Conservation (phyloP, 345 rosid genomes). For the Hibiscus tridactylites region DNA sequence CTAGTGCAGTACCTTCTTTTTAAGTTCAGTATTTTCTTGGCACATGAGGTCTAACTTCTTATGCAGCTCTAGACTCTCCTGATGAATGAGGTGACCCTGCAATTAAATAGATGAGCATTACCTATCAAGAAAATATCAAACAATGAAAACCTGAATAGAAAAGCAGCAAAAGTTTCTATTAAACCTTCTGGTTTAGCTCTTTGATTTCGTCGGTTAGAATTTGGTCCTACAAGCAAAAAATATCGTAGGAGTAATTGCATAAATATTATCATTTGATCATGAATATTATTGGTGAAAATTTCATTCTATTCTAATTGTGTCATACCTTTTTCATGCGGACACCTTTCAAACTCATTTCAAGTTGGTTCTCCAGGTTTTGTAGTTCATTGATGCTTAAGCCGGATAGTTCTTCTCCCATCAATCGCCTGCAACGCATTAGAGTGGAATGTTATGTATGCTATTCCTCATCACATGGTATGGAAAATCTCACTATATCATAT, state of each 20-base stretch:
- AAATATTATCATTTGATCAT: neutral
- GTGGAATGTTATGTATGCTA: neutral
- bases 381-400: slow-evolving; percentile 52
- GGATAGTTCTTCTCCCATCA: slow-evolving; percentile 83
- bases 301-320: neutral
- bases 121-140: neutral
- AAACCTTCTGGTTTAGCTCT: slow-evolving; percentile 57
- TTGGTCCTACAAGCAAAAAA: slow-evolving; percentile 44
- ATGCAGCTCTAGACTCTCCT: slow-evolving; percentile 49
- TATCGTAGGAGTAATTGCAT: neutral
- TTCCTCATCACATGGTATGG: neutral
- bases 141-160: neutral
- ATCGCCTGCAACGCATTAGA: slow-evolving; percentile 30
- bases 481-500: neutral
- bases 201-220: slow-evolving; percentile 43
- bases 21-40: slow-evolving; percentile 43
- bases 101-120: slow-evolving; percentile 7
- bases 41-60: slow-evolving; percentile 36
- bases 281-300: neutral
- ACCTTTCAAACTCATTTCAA: slow-evolving; percentile 59
- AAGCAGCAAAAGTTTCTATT: neutral
- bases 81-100: slow-evolving; percentile 53
- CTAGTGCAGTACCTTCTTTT: slow-evolving; percentile 41
- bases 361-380: slow-evolving; percentile 61
- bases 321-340: slow-evolving; percentile 60